Conservation (phyloP, 2,329 filamentous ascomycete genomes). For the Penicillium sp. region DNA sequence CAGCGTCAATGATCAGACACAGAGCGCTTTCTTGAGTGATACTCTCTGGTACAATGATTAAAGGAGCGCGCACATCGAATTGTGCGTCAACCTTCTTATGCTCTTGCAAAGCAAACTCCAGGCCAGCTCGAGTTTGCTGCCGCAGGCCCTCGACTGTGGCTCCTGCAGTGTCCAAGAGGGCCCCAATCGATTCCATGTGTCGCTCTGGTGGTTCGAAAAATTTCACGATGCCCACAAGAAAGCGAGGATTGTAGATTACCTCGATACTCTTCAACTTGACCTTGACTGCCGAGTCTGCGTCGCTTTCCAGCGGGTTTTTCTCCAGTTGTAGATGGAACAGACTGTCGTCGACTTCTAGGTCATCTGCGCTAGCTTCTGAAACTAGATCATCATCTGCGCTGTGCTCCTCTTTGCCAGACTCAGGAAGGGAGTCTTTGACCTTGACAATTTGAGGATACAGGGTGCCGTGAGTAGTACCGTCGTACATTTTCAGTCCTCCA, state of each 20-base stretch:
- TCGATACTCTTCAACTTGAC: conserved; percentile 93
- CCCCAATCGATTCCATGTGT: conserved; percentile 97
- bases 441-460: conserved; percentile 91
- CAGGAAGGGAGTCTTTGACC: conserved; percentile 75
- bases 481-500: conserved; percentile 87
- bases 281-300: conserved; percentile 82
- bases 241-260: conserved; percentile 94
- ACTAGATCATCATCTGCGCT: conserved; percentile 33
- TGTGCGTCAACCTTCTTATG: conserved; percentile 98
- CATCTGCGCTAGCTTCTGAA: conserved; percentile 37
- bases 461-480: conserved; percentile 87
- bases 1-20: conserved; percentile 90
- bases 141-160: conserved; percentile 91
- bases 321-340: conserved; percentile 93
- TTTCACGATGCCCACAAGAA: conserved; percentile 80
- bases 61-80: conserved; percentile 85
- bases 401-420: conserved; percentile 43
- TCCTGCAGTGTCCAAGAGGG: conserved; percentile 89
- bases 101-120: conserved; percentile 94
- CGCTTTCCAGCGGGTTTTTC: conserved; percentile 87
- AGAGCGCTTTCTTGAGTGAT: conserved; percentile 74
- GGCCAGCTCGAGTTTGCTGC: conserved; percentile 88
- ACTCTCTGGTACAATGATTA: conserved; percentile 93
- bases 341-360: conserved; percentile 56
- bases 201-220: conserved; percentile 96